Percentiles rank a stretch among this genome's conserved stretches.
These are phyloP conservation scores for Podila clonocystis DNA, from an alignment of 192 early-diverging fungal species.

Conservation along the genomic window DNA sequence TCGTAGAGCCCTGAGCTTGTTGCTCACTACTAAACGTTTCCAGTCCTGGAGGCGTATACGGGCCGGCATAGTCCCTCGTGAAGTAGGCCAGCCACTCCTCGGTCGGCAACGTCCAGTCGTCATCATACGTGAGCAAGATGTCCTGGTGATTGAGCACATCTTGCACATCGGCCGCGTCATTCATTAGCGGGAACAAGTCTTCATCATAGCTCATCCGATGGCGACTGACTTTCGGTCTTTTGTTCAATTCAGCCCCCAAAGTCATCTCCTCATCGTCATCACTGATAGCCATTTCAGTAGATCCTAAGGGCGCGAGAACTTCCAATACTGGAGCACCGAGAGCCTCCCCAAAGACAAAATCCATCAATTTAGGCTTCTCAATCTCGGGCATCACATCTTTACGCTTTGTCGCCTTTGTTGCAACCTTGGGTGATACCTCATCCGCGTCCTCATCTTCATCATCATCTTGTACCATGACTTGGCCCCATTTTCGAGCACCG, in stretches of 20 bases:
- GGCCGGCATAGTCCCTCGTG: neutral
- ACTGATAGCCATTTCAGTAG: neutral
- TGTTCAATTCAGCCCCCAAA: too few relatives aligned
- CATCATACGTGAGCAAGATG: neutral
- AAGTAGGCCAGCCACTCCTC: neutral
- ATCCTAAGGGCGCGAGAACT: neutral
- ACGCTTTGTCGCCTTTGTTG: neutral
- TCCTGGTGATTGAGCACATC: neutral
- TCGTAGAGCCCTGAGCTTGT: too few relatives aligned
- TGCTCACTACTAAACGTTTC: too few relatives aligned
- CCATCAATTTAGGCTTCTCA: neutral
- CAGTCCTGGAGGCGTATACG: neutral
- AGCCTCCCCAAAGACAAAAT: neutral
- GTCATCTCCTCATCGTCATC: neutral
- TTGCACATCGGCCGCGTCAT: neutral
- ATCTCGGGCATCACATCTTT: too few relatives aligned
- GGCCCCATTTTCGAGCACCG: neutral
- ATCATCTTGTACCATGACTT: neutral
- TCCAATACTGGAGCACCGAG: neutral
- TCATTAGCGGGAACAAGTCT: neutral
- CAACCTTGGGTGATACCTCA: neutral
- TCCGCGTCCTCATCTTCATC: neutral
- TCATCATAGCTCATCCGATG: neutral
- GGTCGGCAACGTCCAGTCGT: conserved; percentile 4
- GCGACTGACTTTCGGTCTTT: neutral